Conservation (phyloP, 1,139 yeast genomes). For the Diutina siamensis region DNA sequence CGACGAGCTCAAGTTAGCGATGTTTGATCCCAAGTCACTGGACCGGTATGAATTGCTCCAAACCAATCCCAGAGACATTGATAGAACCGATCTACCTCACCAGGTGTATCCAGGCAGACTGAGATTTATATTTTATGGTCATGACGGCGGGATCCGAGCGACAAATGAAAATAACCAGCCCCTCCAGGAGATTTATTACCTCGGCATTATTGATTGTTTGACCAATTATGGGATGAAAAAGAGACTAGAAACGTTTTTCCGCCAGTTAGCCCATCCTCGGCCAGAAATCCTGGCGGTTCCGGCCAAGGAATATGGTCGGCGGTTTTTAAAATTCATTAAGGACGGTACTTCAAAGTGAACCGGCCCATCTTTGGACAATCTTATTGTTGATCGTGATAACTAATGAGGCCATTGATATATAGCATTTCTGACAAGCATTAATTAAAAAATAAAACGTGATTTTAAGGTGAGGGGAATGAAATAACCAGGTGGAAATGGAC, state of each 20-base stretch:
- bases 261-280: slow-evolving; percentile 60
- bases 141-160: slow-evolving; percentile 79
- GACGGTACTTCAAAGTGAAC: slow-evolving; percentile 17
- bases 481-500: no score
- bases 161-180: slow-evolving; percentile 58
- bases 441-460: no score
- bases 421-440: no score
- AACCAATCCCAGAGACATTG: slow-evolving; percentile 37
- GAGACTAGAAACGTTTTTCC: slow-evolving; percentile 76
- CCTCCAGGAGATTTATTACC: slow-evolving; percentile 62
- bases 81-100: slow-evolving; percentile 32
- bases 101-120: slow-evolving; percentile 39
- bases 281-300: slow-evolving; percentile 81
- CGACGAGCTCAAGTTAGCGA: slow-evolving; percentile 25
- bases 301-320: slow-evolving; percentile 76
- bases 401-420: background rate
- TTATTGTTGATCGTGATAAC: background rate
- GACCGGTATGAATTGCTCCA: slow-evolving; percentile 31
- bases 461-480: no score
- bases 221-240: slow-evolving; percentile 75
- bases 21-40: slow-evolving; percentile 36
- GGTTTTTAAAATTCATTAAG: slow-evolving; percentile 66
- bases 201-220: slow-evolving; percentile 90
- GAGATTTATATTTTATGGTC: slow-evolving; percentile 55
- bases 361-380: no score